phyloP scores from a whole-genome alignment of 2,329 filamentous ascomycete species.

The Fusarium cyanostomum region DNA sequence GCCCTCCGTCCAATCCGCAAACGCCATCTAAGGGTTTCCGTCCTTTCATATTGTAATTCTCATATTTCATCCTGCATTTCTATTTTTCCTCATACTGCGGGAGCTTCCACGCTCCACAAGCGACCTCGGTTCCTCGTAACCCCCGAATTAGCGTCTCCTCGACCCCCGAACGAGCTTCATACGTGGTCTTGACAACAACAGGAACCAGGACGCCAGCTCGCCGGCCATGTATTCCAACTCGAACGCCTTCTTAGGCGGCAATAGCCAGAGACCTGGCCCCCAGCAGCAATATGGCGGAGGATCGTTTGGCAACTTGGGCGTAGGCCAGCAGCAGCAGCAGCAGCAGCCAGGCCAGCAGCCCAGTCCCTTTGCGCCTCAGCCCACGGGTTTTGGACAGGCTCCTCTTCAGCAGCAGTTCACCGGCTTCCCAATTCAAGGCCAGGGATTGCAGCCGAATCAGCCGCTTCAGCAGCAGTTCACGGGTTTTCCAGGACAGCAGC shows the following conservation, averaged over 20 bases:
- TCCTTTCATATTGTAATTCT: conserved; percentile 34
- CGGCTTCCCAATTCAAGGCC: conserved; percentile 64
- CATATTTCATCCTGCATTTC: conserved; percentile 27
- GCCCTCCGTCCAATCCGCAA: conserved; percentile 19
- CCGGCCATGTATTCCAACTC: conserved; percentile 86
- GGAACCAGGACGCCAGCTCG: conserved; percentile 6
- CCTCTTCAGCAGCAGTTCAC: conserved; percentile 67
- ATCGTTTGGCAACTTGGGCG: conserved; percentile 56
- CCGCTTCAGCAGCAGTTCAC: conserved; percentile 74
- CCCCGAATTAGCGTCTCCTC: conserved; percentile 32
- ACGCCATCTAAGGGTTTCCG: conserved; percentile 22
- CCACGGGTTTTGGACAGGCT: conserved; percentile 66
- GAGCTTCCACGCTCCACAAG: conserved; percentile 23
- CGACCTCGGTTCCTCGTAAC: conserved; percentile 12
- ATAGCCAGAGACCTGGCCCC: conserved; percentile 74
- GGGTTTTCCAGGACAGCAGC: conserved; percentile 63
- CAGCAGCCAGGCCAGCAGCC: conserved; percentile 61
- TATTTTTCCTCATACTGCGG: not conserved
- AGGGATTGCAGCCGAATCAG: conserved; percentile 66
- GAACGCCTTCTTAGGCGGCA: conserved; percentile 84
- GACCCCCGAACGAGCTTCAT: conserved; percentile 27
- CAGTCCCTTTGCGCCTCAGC: conserved; percentile 65
- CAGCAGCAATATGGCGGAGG: conserved; percentile 58
- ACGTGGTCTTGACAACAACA: conserved; percentile 22
- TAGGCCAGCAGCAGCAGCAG: conserved; percentile 56